phyloP scores from a whole-genome alignment of 176 grass and related monocot species.

The Aegilops speltoides region DNA sequence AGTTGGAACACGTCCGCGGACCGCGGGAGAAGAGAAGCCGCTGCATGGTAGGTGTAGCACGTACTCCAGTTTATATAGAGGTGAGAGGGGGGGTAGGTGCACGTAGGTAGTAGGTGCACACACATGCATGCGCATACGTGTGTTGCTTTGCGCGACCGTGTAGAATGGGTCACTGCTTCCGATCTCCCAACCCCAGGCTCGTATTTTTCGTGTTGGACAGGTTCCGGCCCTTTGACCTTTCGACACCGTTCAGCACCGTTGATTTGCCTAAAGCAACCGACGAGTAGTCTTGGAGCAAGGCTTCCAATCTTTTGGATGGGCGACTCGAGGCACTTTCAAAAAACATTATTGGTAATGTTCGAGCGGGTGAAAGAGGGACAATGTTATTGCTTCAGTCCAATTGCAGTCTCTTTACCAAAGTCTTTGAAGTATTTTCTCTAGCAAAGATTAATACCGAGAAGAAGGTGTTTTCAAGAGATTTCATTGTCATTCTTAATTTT shows the following conservation, averaged over 20 bases:
- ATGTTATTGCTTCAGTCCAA: no score
- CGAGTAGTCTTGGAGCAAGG: background rate
- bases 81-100: background rate
- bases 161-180: conserved; percentile 42
- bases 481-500: no score
- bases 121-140: background rate
- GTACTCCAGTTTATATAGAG: conserved; percentile 37
- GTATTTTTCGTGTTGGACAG: conserved; percentile 10
- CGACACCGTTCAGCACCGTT: conserved; percentile 15
- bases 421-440: no score
- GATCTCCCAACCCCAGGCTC: background rate
- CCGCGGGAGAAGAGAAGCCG: background rate
- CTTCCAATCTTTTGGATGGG: no score
- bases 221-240: conserved; percentile 29
- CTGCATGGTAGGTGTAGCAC: background rate
- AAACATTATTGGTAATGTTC: no score
- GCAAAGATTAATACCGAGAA: no score
- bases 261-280: background rate
- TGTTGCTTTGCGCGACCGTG: background rate
- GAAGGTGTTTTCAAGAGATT: no score
- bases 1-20: background rate
- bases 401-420: no score
- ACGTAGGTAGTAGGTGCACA: background rate
- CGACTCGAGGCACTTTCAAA: no score
- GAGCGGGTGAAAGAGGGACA: no score